Base-by-base conservation (phyloP, 78 protist genomes). In the Bigelowiella natans region DNA sequence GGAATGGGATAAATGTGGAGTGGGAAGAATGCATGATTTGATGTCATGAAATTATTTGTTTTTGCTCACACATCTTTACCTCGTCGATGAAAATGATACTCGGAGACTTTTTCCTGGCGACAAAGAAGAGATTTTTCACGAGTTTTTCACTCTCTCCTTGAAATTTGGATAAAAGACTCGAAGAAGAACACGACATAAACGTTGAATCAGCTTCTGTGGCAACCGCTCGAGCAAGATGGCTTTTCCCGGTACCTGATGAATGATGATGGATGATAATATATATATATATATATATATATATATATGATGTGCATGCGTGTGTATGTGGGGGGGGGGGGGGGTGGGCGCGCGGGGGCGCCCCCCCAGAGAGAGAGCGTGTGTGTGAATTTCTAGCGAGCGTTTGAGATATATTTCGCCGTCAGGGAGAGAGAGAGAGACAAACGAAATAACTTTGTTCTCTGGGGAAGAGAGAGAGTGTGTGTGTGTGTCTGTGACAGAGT, bases 181-280 rank as follows among this genome's bases (percentile, higher is more conserved):
- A 94, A 11, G 99, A 94, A 31, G 98, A 95, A 31, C 98, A 94
- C 2, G 97, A 93, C 93, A 95, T 94, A 94, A 98, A 97, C 0
- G 99, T 98, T 29, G 98, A 82, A 39, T 96, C 95, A 29, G 96
- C 96, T 73, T 98, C 99, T 7, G 99, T 96, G 2, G 99, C 99
- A 0, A 97, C 98, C 0, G 86, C 86, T 94, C 96, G 96, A 34
- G 99, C 99, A 34, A 98, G 94, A 92, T 93, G 96, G 0, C 95
- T 84, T 94, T 98, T 98, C 40, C 99, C 99, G 1, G 99, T 97
- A 28, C 86, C 86, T 83, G 2, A 11, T 18, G n/a, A n/a, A n/a
- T n/a, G n/a, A n/a, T n/a, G n/a, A n/a, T n/a, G n/a, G n/a, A n/a
- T n/a, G n/a, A n/a, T n/a, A n/a, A n/a, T n/a, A n/a, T n/a, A n/a